Percentiles rank a stretch among this genome's conserved stretches.
These are phyloP conservation scores for Plasmodium knowlesi DNA, from an alignment of 169 alveolate genomes.

Conservation along the genomic window DNA sequence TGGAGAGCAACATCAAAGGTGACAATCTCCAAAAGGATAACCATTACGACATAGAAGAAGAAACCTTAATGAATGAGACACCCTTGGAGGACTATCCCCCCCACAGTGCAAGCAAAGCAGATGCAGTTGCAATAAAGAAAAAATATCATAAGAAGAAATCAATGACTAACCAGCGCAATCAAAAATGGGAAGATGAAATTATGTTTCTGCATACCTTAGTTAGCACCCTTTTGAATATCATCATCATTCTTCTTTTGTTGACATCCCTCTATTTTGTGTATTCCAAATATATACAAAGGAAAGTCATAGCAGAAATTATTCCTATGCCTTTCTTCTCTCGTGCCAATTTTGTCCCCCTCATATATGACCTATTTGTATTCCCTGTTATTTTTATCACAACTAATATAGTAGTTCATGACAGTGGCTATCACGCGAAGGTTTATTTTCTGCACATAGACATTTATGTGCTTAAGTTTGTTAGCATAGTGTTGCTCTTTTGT, in stretches of 20 bases:
- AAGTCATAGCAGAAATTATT: background rate
- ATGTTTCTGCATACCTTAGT: constrained; percentile 13
- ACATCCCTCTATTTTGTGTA: constrained; percentile 10
- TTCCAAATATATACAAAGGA: constrained; percentile 1
- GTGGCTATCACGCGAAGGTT: background rate
- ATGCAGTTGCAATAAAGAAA: background rate
- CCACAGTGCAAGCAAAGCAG: background rate
- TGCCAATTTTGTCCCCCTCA: constrained; percentile 7
- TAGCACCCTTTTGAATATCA: constrained; percentile 43
- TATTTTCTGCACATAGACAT: constrained; percentile 22
- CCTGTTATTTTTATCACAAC: constrained; percentile 27
- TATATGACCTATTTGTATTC: constrained; percentile 32
- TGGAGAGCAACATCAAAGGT: background rate
- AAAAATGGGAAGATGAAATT: constrained; percentile 19
- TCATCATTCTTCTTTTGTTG: background rate
- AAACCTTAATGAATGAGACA: background rate
- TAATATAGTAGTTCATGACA: constrained; percentile 17
- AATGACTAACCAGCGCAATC: background rate
- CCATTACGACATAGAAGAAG: background rate
- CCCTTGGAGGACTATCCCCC: background rate
- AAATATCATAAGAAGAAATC: background rate
- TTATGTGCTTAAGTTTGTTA: constrained; percentile 12
- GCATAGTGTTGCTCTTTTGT: constrained; percentile 10
- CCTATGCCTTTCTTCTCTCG: constrained; percentile 12
- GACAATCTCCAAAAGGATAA: constrained; percentile 2